These are phyloP conservation scores for Colletotrichum limetticola DNA, from an alignment of 2,329 filamentous ascomycete species.

Conservation along the genomic window DNA sequence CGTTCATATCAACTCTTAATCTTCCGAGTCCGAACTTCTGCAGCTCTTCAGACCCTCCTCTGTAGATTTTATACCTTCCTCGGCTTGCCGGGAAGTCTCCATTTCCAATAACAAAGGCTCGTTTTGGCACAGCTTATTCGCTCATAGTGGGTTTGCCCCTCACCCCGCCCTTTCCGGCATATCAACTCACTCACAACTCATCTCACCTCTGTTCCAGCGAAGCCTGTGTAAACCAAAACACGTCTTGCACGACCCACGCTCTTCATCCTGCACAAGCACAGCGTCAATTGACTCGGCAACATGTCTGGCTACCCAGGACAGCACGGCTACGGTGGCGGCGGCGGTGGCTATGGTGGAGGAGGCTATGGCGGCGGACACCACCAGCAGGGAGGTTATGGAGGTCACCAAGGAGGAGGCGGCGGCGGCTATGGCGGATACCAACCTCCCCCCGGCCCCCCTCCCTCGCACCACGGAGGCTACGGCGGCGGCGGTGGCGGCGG, in stretches of 20 bases:
- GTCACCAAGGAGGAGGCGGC: slow-evolving; percentile 20
- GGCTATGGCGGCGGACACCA: slow-evolving; percentile 34
- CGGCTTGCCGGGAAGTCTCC: not conserved
- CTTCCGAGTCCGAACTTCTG: slow-evolving; percentile 10
- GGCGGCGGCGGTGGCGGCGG: slow-evolving; percentile 33
- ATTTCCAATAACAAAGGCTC: not conserved
- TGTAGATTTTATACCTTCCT: not conserved
- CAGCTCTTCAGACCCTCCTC: not conserved
- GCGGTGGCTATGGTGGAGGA: slow-evolving; percentile 38
- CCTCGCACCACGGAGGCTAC: slow-evolving; percentile 37
- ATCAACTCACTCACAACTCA: slow-evolving; percentile 22
- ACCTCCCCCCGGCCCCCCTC: slow-evolving; percentile 40
- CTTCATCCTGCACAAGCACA: not conserved
- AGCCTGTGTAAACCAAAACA: not conserved
- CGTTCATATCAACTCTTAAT: slow-evolving; percentile 20
- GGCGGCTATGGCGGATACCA: slow-evolving; percentile 46
- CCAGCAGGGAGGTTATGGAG: slow-evolving; percentile 36
- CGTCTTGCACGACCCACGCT: not conserved
- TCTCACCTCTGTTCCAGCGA: not conserved
- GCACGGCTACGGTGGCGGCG: slow-evolving; percentile 47
- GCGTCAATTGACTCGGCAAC: not conserved
- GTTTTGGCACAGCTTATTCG: slow-evolving; percentile 4
- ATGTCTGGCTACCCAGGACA: slow-evolving; percentile 52
- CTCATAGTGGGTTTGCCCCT: slow-evolving; percentile 18
- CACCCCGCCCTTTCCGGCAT: slow-evolving; percentile 16